Conservation (phyloP, 352 stramenopile species). For the Globisporangium polare region DNA sequence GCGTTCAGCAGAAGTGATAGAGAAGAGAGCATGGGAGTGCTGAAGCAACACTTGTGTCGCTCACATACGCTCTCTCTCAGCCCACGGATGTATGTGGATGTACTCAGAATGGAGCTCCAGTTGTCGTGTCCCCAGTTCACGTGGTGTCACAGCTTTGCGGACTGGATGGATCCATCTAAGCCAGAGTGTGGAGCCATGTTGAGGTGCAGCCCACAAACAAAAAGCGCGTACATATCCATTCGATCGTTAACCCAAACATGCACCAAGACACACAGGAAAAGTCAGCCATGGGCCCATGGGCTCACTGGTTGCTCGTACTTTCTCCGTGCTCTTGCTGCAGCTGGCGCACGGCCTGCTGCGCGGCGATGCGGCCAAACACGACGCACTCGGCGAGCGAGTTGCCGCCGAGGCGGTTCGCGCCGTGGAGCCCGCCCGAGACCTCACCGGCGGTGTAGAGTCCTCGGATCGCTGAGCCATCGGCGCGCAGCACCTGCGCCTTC, state of each 20-base stretch:
- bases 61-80: too few relatives aligned
- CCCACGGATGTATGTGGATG: too few relatives aligned
- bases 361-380: conserved; percentile 87
- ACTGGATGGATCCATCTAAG: not conserved
- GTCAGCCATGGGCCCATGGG: not conserved
- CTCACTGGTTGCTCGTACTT: conserved; percentile 5
- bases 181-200: not conserved
- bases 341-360: conserved; percentile 37
- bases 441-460: conserved; percentile 92
- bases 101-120: too few relatives aligned
- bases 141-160: not conserved
- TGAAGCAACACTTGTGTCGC: too few relatives aligned
- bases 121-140: too few relatives aligned
- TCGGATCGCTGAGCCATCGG: conserved; percentile 50
- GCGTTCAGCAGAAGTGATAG: too few relatives aligned
- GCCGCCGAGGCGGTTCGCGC: conserved; percentile 87
- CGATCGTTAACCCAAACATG: not conserved
- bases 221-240: too few relatives aligned
- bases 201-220: too few relatives aligned
- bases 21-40: too few relatives aligned
- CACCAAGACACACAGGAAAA: not conserved
- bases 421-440: conserved; percentile 93
- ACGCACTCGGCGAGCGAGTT: conserved; percentile 91
- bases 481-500: conserved; percentile 77
- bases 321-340: conserved; percentile 9